A percentile compares a stretch with the other conserved stretches of the same genome.
Conservation (phyloP, 2,329 filamentous ascomycete species). For the Alternaria ethzedia region DNA sequence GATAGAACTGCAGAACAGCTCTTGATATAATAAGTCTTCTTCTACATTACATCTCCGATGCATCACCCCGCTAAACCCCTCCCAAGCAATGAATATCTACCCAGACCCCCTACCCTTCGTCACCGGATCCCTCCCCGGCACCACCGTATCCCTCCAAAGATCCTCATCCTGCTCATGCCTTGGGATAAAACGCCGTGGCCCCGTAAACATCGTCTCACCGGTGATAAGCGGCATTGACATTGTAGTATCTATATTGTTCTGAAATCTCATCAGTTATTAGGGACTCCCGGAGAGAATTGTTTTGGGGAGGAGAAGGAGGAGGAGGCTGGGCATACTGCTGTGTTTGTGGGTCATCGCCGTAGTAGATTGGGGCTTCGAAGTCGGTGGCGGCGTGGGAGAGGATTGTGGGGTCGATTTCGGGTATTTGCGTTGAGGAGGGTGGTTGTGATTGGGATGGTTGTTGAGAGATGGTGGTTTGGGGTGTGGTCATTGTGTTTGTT, state of each 20-base stretch:
- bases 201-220: conserved; percentile 8
- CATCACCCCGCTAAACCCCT: too few relatives aligned
- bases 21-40: too few relatives aligned
- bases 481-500: neutral
- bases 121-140: conserved; percentile 31
- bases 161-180: conserved; percentile 40
- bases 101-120: conserved; percentile 4
- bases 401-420: conserved; percentile 37
- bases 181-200: conserved; percentile 24
- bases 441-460: neutral
- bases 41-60: too few relatives aligned
- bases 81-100: too few relatives aligned
- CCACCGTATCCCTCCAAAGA: conserved; percentile 24
- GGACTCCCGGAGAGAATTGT: conserved; percentile 8
- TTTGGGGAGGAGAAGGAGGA: neutral
- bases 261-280: conserved; percentile 38
- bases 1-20: too few relatives aligned
- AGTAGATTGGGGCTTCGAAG: conserved; percentile 38
- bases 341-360: conserved; percentile 8
- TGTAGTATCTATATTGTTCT: conserved; percentile 40
- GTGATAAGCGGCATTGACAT: conserved; percentile 28
- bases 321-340: conserved; percentile 16
- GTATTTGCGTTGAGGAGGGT: conserved; percentile 19
- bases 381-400: conserved; percentile 38
- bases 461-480: neutral